phyloP scores from a whole-genome alignment of 768 basidiomycete species.

The Crucibulum laeve region DNA sequence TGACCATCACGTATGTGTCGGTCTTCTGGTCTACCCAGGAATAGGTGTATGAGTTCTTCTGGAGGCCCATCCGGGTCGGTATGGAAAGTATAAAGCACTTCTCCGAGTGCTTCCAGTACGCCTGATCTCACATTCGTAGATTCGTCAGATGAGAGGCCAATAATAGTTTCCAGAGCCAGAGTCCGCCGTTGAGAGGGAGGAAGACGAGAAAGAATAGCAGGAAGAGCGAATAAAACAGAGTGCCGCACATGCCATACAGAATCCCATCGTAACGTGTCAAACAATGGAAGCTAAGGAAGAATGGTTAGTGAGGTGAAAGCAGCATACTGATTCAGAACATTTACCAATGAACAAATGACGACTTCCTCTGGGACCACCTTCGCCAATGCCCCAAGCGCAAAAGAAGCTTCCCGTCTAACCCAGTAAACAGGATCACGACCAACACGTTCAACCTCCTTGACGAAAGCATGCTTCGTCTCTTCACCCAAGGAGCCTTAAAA shows the following conservation, averaged over 20 bases:
- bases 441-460: constrained; percentile 70
- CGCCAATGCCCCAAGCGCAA: constrained; percentile 83
- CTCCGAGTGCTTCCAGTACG: constrained; percentile 83
- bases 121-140: constrained; percentile 69
- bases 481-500: constrained; percentile 51
- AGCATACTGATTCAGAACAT: constrained; percentile 15
- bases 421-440: constrained; percentile 64
- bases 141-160: constrained; percentile 60
- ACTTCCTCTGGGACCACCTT: constrained; percentile 81
- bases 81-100: constrained; percentile 82
- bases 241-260: constrained; percentile 80
- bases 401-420: constrained; percentile 83
- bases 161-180: constrained; percentile 63
- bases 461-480: constrained; percentile 58
- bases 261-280: constrained; percentile 67
- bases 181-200: constrained; percentile 48
- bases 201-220: constrained; percentile 71
- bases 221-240: constrained; percentile 81
- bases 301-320: constrained; percentile 1
- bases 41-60: constrained; percentile 66
- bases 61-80: constrained; percentile 66
- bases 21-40: constrained; percentile 59
- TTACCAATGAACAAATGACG: constrained; percentile 58
- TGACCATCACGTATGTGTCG: constrained; percentile 32
- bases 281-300: constrained; percentile 66